phyloP scores from a whole-genome alignment of 139 green algal species.

The Picochlorum sp. region DNA sequence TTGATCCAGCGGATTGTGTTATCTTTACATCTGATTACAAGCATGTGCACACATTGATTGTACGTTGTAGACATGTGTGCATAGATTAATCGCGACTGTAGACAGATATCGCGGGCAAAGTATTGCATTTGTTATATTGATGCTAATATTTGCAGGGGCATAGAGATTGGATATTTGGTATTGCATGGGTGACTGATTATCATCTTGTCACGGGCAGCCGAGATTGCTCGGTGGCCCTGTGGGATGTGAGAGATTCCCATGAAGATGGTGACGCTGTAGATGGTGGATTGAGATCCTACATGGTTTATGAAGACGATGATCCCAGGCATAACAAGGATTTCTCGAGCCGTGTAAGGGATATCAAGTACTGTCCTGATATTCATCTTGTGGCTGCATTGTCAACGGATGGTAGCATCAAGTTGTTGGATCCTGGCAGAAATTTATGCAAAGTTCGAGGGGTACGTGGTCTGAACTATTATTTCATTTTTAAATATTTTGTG shows the following conservation, averaged over 20 bases:
- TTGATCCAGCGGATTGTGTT: slow-evolving; percentile 23
- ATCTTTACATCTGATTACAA: no score
- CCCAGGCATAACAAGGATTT: not conserved
- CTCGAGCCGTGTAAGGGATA: slow-evolving; percentile 27
- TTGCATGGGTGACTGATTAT: slow-evolving; percentile 43
- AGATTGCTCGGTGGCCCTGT: slow-evolving; percentile 18
- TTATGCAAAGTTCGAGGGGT: slow-evolving; percentile 10
- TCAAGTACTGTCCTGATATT: slow-evolving; percentile 11
- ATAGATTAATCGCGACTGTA: no score
- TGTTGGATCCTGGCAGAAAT: slow-evolving; percentile 8
- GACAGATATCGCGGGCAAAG: not conserved
- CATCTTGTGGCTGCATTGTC: slow-evolving; percentile 20
- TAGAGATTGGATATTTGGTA: slow-evolving; percentile 62
- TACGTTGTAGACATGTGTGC: no score
- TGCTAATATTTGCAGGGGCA: no score
- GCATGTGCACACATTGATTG: no score
- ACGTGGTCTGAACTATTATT: not conserved
- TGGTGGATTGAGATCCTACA: not conserved
- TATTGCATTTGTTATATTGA: not conserved
- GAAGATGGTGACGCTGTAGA: not conserved
- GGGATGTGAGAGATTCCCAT: slow-evolving; percentile 1
- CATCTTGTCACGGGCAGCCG: slow-evolving; percentile 39
- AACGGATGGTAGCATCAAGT: slow-evolving; percentile 21
- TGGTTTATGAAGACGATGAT: no score
- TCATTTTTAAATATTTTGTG: no score